These are phyloP conservation scores for Filobasidium wieringae DNA, from an alignment of 768 basidiomycete species.

Conservation along the genomic window DNA sequence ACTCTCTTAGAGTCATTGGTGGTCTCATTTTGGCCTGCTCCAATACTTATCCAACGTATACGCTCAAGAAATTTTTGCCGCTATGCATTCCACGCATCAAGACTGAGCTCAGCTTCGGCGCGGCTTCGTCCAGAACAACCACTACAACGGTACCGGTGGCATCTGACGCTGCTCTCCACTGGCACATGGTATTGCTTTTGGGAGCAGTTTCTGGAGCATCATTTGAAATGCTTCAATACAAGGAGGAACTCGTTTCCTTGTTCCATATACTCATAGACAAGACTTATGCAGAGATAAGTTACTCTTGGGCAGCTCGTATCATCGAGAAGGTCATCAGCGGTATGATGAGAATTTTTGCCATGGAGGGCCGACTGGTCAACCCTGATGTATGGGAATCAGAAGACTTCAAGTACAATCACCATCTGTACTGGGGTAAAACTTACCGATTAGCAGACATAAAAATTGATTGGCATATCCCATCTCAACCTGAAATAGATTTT, in stretches of 20 bases:
- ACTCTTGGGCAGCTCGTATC: conserved; percentile 66
- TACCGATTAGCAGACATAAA: conserved; percentile 59
- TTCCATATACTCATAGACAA: conserved; percentile 56
- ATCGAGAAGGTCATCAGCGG: conserved; percentile 60
- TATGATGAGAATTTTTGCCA: conserved; percentile 65
- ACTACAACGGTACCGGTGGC: conserved; percentile 41
- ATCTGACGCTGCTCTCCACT: conserved; percentile 75
- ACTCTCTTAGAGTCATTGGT: conserved; percentile 80
- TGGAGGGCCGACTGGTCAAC: conserved; percentile 72
- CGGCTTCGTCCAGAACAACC: conserved; percentile 60
- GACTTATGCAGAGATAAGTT: conserved; percentile 67
- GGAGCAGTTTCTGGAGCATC: not conserved
- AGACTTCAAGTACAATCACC: conserved; percentile 59
- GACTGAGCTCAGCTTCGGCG: conserved; percentile 63
- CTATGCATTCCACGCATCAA: conserved; percentile 65
- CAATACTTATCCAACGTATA: conserved; percentile 61
- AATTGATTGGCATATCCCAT: conserved; percentile 75
- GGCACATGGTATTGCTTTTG: conserved; percentile 46
- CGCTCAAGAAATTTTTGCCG: conserved; percentile 66
- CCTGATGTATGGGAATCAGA: conserved; percentile 60
- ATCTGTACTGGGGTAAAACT: conserved; percentile 67
- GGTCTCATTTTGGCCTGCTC: conserved; percentile 77
- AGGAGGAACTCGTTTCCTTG: conserved; percentile 47
- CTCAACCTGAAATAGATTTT: conserved; percentile 53
- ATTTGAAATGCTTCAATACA: not conserved